These are phyloP conservation scores for Fomitopsis betulina DNA, from an alignment of 1,284 basidiomycete species.

Conservation along the genomic window DNA sequence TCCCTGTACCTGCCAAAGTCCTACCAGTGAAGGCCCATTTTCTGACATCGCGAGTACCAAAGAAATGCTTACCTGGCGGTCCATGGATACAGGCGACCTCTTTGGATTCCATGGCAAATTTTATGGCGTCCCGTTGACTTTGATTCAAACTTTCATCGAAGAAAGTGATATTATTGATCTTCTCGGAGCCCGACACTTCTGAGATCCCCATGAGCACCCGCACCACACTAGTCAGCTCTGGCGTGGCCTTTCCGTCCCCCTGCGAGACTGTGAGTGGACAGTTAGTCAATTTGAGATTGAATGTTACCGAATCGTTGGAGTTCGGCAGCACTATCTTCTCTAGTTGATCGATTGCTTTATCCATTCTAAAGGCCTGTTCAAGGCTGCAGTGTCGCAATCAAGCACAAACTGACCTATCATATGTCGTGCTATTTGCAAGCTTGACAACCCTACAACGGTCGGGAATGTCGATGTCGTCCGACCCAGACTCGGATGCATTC, in stretches of 20 bases:
- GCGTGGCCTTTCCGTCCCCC: constrained; percentile 29
- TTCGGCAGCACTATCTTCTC: constrained; percentile 40
- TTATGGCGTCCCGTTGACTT: constrained; percentile 81
- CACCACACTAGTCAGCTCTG: constrained; percentile 46
- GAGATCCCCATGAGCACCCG: constrained; percentile 66
- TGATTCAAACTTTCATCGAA: constrained; percentile 77
- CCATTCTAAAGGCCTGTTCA: constrained; percentile 55
- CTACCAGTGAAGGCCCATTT: background rate
- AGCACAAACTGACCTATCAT: constrained; percentile 60
- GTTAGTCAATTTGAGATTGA: background rate
- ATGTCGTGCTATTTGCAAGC: constrained; percentile 88
- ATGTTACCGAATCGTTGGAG: constrained; percentile 18
- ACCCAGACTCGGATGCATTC: constrained; percentile 49
- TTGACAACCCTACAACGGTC: constrained; percentile 83
- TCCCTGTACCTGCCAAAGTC: constrained; percentile 67
- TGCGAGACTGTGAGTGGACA: background rate
- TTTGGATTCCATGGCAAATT: constrained; percentile 64
- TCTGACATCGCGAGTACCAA: background rate
- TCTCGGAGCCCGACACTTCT: constrained; percentile 34
- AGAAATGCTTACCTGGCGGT: constrained; percentile 68
- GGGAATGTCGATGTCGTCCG: constrained; percentile 74
- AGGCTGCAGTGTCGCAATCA: background rate
- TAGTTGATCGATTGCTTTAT: constrained; percentile 66
- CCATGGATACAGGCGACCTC: constrained; percentile 95
- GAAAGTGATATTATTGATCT: constrained; percentile 49